Evolutionary conservation across 2,329 filamentous ascomycete genomes (phyloP), one percentile per base, ranked within the genome.

Genomic region (Aspergillus bombycis): DNA sequence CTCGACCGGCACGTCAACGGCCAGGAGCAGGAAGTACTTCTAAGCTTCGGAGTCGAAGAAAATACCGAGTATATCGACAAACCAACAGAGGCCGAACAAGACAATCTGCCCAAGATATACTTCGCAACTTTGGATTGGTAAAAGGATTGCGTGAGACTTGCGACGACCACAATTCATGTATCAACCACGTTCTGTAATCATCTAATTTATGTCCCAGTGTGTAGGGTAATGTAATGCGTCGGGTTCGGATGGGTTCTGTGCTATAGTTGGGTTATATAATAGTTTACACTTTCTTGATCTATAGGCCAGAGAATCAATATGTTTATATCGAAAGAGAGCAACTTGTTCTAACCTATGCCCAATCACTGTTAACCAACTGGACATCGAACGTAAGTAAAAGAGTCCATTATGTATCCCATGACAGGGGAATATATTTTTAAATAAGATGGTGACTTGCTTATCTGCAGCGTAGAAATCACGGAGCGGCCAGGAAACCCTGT

Each of bases 141-240:
- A 34, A 28, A 11, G 36, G 9, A 30, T 14, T 48, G 41, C 30
- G 14, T 58, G 41, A 30, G 16, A n/a, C 16, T 26, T 7, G 7
- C 16, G 16, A n/a, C 10, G 38, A 10, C 16, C 48, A 30, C 28
- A 7, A 50, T 59, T 43, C 26, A 26, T 23, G 32, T 36, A 48
- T 52, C 34, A 30, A 41, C 57, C 21, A 38, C 19, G 12, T 59
- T 38, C 46, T 53, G 57, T 59, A 59, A 58, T 58, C 46, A 19
- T 53, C 34, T 48, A 53, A 26, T 53, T 34, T 59, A 36, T 23
- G n/a, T 38, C 21, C 52, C 52, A 19, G 19, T 41, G 23, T 26
- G n/a, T 4, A 32, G 52, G 32, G 3, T 55, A 55, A 55, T 55
- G 34, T 38, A 38, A 55, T 55, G 52, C 14, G 32, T 16, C 14